phyloP scores from a whole-genome alignment of 1,284 basidiomycete species.

The Bothia castanella region DNA sequence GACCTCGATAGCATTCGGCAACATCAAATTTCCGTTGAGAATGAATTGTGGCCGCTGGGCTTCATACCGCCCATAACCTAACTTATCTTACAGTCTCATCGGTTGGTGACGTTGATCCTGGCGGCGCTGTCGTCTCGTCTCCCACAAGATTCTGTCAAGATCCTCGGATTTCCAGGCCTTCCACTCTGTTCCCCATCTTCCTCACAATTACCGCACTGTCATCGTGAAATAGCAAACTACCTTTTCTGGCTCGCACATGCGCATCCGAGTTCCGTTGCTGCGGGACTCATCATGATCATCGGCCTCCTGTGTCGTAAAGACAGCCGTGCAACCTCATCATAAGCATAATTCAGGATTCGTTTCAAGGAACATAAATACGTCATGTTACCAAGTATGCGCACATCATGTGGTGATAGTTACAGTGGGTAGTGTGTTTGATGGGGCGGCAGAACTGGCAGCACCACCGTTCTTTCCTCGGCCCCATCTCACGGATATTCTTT shows the following conservation, averaged over 20 bases:
- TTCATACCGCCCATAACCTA: slow-evolving; percentile 6
- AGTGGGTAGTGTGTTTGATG: slow-evolving; percentile 5
- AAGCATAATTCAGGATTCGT: neutral
- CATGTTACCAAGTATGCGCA: slow-evolving; percentile 1
- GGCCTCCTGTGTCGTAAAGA: neutral
- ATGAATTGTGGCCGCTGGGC: neutral
- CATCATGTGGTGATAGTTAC: slow-evolving; percentile 15
- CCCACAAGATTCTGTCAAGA: slow-evolving; percentile 50
- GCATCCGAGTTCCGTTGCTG: slow-evolving; percentile 29
- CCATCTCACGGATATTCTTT: slow-evolving; percentile 81
- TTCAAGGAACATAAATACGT: slow-evolving; percentile 3
- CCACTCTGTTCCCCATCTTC: too few relatives aligned
- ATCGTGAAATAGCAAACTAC: slow-evolving; percentile 27
- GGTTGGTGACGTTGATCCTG: slow-evolving; percentile 42
- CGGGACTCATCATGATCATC: neutral
- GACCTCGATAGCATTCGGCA: too few relatives aligned
- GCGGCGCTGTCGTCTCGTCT: slow-evolving; percentile 51
- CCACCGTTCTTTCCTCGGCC: slow-evolving; percentile 60
- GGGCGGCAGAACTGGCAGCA: slow-evolving; percentile 4
- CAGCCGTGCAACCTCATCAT: neutral
- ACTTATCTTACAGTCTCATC: slow-evolving; percentile 36
- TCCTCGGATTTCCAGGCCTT: slow-evolving; percentile 54
- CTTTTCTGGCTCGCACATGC: slow-evolving; percentile 41
- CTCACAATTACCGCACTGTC: slow-evolving; percentile 49
- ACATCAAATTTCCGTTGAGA: slow-evolving; percentile 1